Evolutionary conservation across 495 filamentous ascomycete genomes (phyloP).

Genomic region (Niebla homalea): DNA sequence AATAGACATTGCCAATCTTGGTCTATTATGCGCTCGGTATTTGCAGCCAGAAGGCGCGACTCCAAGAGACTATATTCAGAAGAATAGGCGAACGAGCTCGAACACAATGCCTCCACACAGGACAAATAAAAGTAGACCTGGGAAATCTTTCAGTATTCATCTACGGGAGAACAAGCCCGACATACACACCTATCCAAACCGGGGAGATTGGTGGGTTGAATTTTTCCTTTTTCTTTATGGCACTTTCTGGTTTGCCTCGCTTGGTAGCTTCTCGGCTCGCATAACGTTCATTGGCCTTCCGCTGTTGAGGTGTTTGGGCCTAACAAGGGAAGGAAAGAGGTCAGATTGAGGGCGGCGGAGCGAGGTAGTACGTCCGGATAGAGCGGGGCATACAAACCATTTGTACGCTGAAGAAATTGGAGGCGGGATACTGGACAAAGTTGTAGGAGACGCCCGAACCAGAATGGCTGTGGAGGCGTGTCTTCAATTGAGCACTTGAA

Average conservation of each 20-base stretch:
- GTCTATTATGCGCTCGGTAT: no score
- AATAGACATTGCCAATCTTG: no score
- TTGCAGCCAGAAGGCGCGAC: no score
- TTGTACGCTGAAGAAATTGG: neutral
- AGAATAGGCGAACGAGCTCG: slow-evolving; percentile 50
- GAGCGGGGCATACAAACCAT: neutral
- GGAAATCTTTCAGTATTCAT: neutral
- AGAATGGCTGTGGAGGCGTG: no score
- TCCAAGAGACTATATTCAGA: no score
- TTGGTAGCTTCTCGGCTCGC: slow-evolving; percentile 65
- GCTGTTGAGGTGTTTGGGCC: slow-evolving; percentile 92
- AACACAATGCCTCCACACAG: slow-evolving; percentile 75
- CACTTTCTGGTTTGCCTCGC: slow-evolving; percentile 64
- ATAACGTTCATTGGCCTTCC: slow-evolving; percentile 75
- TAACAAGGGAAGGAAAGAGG: slow-evolving; percentile 21
- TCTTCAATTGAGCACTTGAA: no score
- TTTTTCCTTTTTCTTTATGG: slow-evolving; percentile 53
- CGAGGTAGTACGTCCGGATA: neutral
- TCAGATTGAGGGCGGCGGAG: neutral
- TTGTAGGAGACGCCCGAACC: no score
- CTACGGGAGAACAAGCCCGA: neutral
- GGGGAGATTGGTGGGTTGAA: slow-evolving; percentile 67
- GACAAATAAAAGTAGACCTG: slow-evolving; percentile 68
- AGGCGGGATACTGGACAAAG: no score
- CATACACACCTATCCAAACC: slow-evolving; percentile 66